Evolutionary conservation across 495 filamentous ascomycete species (phyloP).

Genomic region (Podospora pseudocomata): DNA sequence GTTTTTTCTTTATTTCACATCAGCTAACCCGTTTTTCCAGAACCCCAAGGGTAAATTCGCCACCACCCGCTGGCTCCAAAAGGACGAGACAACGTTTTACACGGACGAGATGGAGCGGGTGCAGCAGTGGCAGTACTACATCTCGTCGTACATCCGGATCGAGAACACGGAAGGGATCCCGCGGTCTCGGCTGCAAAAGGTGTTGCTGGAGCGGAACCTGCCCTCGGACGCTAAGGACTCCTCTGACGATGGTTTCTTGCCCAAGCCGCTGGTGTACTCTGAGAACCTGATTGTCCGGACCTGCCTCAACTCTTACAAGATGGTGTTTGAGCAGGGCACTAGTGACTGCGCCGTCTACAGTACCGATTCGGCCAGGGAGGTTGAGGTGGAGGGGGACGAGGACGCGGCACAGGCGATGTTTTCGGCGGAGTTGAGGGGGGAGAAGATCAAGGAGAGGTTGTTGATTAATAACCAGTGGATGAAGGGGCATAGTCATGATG

Average conservation of each 20-base stretch:
- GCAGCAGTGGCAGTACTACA: conserved; percentile 84
- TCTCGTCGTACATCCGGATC: conserved; percentile 80
- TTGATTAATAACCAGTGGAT: conserved; percentile 75
- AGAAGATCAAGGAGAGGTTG: conserved; percentile 66
- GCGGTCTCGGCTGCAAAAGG: conserved; percentile 57
- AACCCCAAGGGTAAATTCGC: conserved; percentile 57
- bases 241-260: conserved; percentile 44
- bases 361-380: conserved; percentile 28
- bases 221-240: conserved; percentile 50
- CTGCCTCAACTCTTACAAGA: conserved; percentile 75
- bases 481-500: conserved; percentile 63
- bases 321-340: conserved; percentile 70
- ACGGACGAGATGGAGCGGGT: conserved; percentile 56
- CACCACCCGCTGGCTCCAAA: conserved; percentile 66
- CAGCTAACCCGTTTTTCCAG: conserved; percentile 31
- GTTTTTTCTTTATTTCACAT: background rate
- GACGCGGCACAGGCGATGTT: conserved; percentile 35
- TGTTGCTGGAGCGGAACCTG: conserved; percentile 72
- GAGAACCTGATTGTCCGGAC: conserved; percentile 78
- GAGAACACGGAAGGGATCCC: conserved; percentile 85
- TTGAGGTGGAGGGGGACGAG: conserved; percentile 42
- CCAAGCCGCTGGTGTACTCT: conserved; percentile 57
- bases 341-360: conserved; percentile 50
- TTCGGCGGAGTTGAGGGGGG: conserved; percentile 53
- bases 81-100: conserved; percentile 78